Evolutionary conservation across 1,284 basidiomycete genomes (phyloP).

Genomic region (Tilletiaria anomala): DNA sequence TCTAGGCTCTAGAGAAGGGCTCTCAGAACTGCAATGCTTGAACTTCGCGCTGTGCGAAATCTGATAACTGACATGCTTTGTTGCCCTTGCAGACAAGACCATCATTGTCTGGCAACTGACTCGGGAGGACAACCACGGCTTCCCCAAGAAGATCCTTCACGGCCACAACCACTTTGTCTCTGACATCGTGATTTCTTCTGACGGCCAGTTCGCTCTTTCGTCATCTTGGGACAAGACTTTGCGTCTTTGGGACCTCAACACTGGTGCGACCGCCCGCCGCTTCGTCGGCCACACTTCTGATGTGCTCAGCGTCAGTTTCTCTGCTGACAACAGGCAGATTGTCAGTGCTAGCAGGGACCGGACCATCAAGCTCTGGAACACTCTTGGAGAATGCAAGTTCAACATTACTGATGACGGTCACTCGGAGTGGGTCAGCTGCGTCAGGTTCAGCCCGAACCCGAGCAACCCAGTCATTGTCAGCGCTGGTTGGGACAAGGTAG

Average conservation of each 20-base stretch:
- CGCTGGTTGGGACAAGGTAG: slow-evolving; percentile 99
- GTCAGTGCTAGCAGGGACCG: slow-evolving; percentile 94
- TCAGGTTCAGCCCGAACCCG: slow-evolving; percentile 97
- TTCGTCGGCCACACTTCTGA: slow-evolving; percentile 98
- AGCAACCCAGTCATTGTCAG: slow-evolving; percentile 97
- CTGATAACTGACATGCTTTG: no score
- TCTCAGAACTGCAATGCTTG: background rate
- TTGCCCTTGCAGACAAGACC: slow-evolving; percentile 90
- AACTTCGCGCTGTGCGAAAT: background rate
- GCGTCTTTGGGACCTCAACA: slow-evolving; percentile 67
- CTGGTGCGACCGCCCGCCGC: slow-evolving; percentile 45
- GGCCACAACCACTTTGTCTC: slow-evolving; percentile 99
- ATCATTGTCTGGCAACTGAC: slow-evolving; percentile 99
- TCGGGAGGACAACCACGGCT: slow-evolving; percentile 58
- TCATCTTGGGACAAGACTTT: slow-evolving; percentile 99
- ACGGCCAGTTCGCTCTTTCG: slow-evolving; percentile 98
- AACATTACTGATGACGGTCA: slow-evolving; percentile 93
- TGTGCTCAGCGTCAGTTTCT: slow-evolving; percentile 57
- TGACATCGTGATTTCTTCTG: slow-evolving; percentile 74
- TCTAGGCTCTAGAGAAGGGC: no score
- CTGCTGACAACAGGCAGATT: slow-evolving; percentile 55
- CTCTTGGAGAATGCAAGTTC: slow-evolving; percentile 99
- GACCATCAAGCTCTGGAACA: slow-evolving; percentile 99
- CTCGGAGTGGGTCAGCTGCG: slow-evolving; percentile 74
- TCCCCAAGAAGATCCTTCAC: slow-evolving; percentile 75